Base-by-base conservation (phyloP, 73 alveolate genomes). In the Paramecium sonneborni region DNA sequence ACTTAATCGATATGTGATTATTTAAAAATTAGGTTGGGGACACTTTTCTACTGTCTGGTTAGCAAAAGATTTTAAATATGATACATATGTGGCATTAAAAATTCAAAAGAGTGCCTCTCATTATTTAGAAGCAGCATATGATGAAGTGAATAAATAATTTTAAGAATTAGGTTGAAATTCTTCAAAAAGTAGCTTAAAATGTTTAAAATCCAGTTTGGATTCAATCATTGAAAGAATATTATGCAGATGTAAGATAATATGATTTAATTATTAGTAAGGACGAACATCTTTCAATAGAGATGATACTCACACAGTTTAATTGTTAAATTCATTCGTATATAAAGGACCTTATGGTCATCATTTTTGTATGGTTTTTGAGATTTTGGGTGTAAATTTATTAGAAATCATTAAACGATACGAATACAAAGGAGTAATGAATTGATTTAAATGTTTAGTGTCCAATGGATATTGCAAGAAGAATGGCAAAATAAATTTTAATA, bases 21-120 rank as follows among this genome's bases (percentile, higher is more conserved):
- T 97, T 76, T 97, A 98, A 93, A 98, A 98, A 70, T 85, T 98
- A 52, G 99, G 99, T 7, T 98, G 99, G 99, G 99, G 99, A 12
- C 99, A 98, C 95, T 98, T 98, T 93, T 97, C 99, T 57, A 98
- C 99, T 8, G 99, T 98, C 28, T 98, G 99, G 99, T 98, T 98
- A 23, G 98, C 99, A 28, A 97, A 96, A 76, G 99, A 98, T 86
- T 85, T 62, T 23, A 94, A 97, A 79, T 95, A 96, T 88, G 96
- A 96, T 41, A 95, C 96, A 67, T 98, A 94, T 92, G 99, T 97
- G 0, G 99, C 99, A 23, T 86, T 96, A 92, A 98, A 98, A 96
- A 97, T 98, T 62, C 98, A 98, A 88, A 98, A 98, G 96, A 96
- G 99, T 92, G 99, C 99, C 8, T 97, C 97, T 30, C 99, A 98